Evolutionary conservation across 495 filamentous ascomycete species (phyloP), one percentile per base, ranked within the genome.

Genomic region (Elaphomyces granulatus): DNA sequence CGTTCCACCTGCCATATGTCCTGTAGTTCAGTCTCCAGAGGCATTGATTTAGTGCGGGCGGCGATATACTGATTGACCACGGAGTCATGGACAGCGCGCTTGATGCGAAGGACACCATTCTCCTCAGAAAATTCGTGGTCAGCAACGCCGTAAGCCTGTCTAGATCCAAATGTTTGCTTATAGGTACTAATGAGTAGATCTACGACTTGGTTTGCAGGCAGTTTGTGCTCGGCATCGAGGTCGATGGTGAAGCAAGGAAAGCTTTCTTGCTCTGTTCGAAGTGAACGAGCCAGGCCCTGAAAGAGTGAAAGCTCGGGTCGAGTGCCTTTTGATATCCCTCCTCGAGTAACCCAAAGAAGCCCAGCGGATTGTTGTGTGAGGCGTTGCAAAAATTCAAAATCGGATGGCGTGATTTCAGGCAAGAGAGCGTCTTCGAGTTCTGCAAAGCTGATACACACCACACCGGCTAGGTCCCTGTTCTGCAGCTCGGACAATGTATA

Each of bases 321-420:
- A 23, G 14, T 36, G 14, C 47, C 47, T 15, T 59, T 50, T 6
- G 56, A 39, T 15, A 52, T 45, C 4, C 55, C 56, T 7, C 63
- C 59, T 2, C 42, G 38, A 3, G 57, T 60, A 4, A 67, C 35
- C 63, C 63, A 67, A 3, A 66, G 41, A 2, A 57, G 48, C 1
- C 47, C 53, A 18, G 57, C 44, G 10, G 4, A 30, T 9, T 26
- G 44, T 0, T 47, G 50, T 36, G 45, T 51, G 4, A 62, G 32
- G 0, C 43, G 18, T 34, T 61, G 59, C 9, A 62, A 20, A 1
- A 40, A 44, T 16, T 42, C 34, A 18, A 42, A 58, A 34, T 54
- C 45, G 10, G 39, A 39, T 10, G 36, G 41, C 19, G 32, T 21
- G 15, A 34, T 33, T 19, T 43, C 34, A 3, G 21, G 32, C 9